A percentile compares a stretch with the other conserved stretches of the same genome.
Conservation (phyloP, 2,329 filamentous ascomycete species). For the Sporothrix schenckii region DNA sequence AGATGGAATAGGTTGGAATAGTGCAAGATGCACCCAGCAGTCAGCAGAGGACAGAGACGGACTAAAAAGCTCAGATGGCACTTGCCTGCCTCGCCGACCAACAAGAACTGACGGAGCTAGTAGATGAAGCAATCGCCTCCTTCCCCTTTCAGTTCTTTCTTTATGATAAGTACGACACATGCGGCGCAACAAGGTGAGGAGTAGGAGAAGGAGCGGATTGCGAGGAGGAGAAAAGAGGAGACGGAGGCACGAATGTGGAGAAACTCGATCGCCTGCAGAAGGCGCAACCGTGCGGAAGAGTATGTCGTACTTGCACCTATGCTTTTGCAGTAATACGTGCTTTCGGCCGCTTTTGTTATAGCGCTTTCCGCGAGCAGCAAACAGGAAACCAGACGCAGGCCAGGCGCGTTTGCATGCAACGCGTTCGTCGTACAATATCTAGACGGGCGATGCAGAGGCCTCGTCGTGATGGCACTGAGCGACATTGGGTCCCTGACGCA, state of each 20-base stretch:
- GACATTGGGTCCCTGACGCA: neutral
- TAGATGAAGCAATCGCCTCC: slow-evolving; percentile 14
- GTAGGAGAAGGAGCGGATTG: neutral
- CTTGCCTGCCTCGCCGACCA: neutral
- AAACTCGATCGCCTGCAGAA: slow-evolving; percentile 8
- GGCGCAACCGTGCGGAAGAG: neutral
- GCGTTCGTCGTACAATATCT: neutral
- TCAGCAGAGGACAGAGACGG: neutral
- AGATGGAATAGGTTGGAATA: neutral
- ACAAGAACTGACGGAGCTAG: slow-evolving; percentile 10
- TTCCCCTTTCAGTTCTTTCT: neutral
- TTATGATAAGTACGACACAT: neutral
- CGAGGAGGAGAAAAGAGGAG: slow-evolving; percentile 8
- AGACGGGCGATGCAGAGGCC: neutral
- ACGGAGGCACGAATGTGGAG: slow-evolving; percentile 12
- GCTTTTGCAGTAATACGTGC: neutral
- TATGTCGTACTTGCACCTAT: no score
- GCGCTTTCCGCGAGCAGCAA: neutral
- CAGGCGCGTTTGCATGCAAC: neutral
- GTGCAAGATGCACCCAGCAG: neutral
- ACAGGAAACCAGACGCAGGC: neutral
- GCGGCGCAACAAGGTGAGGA: neutral
- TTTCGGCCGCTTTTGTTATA: neutral
- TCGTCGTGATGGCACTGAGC: neutral
- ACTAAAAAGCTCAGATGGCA: neutral